Base-by-base conservation (phyloP, 805 yeast species). In the Candida orba region DNA sequence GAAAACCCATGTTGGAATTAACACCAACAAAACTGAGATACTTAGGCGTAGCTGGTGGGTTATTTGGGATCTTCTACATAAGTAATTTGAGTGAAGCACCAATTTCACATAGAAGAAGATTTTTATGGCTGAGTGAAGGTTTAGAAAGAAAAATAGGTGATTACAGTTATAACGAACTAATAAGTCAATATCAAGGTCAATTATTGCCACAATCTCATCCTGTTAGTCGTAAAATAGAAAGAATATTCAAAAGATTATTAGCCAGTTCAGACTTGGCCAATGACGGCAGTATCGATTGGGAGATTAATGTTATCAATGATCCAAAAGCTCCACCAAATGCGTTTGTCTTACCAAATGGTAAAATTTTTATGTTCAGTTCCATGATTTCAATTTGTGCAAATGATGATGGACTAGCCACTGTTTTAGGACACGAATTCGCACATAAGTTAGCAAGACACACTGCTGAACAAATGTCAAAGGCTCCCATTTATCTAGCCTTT, bases 371-470 rank as follows among this genome's bases (percentile, higher is more conserved):
- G 17, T 87, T 85, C 57, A 72, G 82, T 37, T 77, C 85, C 9
- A 86, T 93, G 34, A 59, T 93, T 38, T 84, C 85, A 2, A 76
- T 93, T 27, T 82, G 95, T 60, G 66, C 68, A 23, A 80, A 85
- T 57, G 95, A 88, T 41, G 95, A 88, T 59, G 97, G 96, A 2
- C 65, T 93, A 37, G 98, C 98, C n/a, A 89, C 98, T 0, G 96
- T 93, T 3, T 67, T 93, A 37, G 71, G 95, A 0, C 99, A 93
- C 60, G 99, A 93, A 56, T 76, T 90, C 44, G 90, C 96, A 0
- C 99, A 93, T 66, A 95, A 89, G 61, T 69, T 93, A 51, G 96
- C 96, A 8, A 80, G 95, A 47, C 99, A 93, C 60, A 78, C 93
- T 7, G 80, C 84, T 39, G 99, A 93, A 58, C 81, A 82, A 52